Evolutionary conservation across 2,329 filamentous ascomycete species (phyloP), one percentile per base, ranked within the genome.

Genomic region (Dactylella cylindrospora): DNA sequence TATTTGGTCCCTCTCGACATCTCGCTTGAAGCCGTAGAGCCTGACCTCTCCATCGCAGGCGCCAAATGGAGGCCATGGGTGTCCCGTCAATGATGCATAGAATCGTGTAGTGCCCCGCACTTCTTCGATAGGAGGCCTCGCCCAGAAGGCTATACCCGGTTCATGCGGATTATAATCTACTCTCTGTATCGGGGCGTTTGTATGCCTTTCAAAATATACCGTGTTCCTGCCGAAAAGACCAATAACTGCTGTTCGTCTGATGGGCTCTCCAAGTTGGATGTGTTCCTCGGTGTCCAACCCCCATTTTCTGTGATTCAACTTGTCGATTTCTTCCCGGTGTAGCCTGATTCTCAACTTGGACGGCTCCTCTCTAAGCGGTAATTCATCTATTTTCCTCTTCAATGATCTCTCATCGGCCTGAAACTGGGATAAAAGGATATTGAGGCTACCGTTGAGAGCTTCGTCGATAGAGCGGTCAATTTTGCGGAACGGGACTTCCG

Each of bases 1-100:
- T 5, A 47, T 47, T 12, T 47, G 19, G 12, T 47, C 29, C 12
- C 17, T 32, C 19, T 36, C 26, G 15, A 47, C 43, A 26, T 47
- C 43, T 17, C 19, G 35, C 43, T 23, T 47, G 3, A 6, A 36
- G 17, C 43, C 43, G 22, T 36, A 47, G 20, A 47, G 10, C 2
- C 5, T 47, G 23, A 47, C 20, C 4, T 9, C 19, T 15, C 43
- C 31, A n/a, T n/a, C n/a, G n/a, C n/a, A n/a, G n/a, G n/a, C n/a
- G n/a, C n/a, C n/a, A n/a, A n/a, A n/a, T n/a, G n/a, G n/a, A n/a
- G n/a, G n/a, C n/a, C n/a, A n/a, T n/a, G n/a, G n/a, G n/a, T n/a
- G n/a, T n/a, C n/a, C n/a, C n/a, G n/a, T n/a, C n/a, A n/a, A n/a
- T n/a, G n/a, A n/a, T n/a, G n/a, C n/a, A n/a, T n/a, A n/a, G n/a